A percentile compares a stretch with the other conserved stretches of the same genome.
Evolutionary conservation across 495 filamentous ascomycete genomes (phyloP).

Genomic region (Lasiosphaeria ovina): DNA sequence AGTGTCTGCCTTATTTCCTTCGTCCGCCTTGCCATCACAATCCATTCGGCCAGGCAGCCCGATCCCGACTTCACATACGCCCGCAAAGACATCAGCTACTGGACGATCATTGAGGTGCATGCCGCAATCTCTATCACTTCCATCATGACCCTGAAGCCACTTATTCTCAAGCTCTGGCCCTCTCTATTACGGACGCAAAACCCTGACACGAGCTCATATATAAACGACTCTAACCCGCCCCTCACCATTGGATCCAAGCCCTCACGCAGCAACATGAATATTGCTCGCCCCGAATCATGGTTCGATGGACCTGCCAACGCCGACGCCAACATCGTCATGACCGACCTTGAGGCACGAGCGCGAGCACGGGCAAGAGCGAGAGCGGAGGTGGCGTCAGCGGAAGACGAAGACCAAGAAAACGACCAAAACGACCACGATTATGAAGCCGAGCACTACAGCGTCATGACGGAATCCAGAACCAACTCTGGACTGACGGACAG

Average conservation of each 20-base stretch:
- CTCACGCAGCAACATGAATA: slow-evolving; percentile 7
- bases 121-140: slow-evolving; percentile 27
- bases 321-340: too few species aligned
- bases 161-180: slow-evolving; percentile 21
- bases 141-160: slow-evolving; percentile 31
- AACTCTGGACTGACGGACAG: too few species aligned
- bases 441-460: too few species aligned
- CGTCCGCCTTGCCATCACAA: slow-evolving; percentile 26
- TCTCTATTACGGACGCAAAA: too few species aligned
- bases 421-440: too few species aligned
- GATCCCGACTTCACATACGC: slow-evolving; percentile 25
- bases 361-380: too few species aligned
- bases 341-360: too few species aligned
- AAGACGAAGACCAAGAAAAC: too few species aligned
- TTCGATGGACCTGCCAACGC: slow-evolving; percentile 2
- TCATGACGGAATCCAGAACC: too few species aligned
- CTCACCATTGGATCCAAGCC: slow-evolving; percentile 27
- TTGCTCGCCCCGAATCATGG: slow-evolving; percentile 4
- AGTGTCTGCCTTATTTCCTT: slow-evolving; percentile 31
- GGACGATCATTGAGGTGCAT: slow-evolving; percentile 28
- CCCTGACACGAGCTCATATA: too few species aligned
- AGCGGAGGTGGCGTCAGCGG: too few species aligned
- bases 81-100: slow-evolving; percentile 16
- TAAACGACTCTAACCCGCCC: slow-evolving; percentile 5
- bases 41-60: slow-evolving; percentile 9